Evolutionary conservation across 2,329 filamentous ascomycete species (phyloP).

Genomic region (Atkinsonella texensis): DNA sequence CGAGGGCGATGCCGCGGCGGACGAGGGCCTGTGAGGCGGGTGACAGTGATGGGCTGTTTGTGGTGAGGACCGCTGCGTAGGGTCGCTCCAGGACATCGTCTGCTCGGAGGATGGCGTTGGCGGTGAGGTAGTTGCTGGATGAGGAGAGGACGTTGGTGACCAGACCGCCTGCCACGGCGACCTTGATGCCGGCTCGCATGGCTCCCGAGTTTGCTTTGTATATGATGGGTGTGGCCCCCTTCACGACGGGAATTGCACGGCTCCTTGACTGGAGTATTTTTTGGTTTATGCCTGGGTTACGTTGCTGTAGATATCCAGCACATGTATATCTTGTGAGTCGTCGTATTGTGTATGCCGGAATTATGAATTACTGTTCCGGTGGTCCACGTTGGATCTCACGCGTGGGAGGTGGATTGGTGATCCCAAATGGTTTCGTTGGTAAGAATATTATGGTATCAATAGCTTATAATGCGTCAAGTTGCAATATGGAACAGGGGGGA

Average conservation of each 20-base stretch:
- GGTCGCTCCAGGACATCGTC: constrained; percentile 6
- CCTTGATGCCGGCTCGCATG: constrained; percentile 1
- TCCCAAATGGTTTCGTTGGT: neutral
- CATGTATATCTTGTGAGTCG: too few species aligned
- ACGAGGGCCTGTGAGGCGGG: neutral
- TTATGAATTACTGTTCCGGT: neutral
- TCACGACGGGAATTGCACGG: neutral
- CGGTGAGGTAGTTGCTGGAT: neutral
- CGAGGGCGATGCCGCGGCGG: constrained; percentile 5
- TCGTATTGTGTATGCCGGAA: neutral
- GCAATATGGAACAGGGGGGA: too few species aligned
- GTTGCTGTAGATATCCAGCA: neutral
- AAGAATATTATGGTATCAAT: neutral
- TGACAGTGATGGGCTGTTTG: neutral
- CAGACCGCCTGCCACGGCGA: constrained; percentile 2
- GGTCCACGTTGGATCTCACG: neutral
- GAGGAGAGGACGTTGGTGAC: neutral
- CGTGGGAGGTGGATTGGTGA: neutral
- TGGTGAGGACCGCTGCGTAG: neutral
- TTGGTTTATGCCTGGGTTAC: neutral
- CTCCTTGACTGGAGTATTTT: neutral
- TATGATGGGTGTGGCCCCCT: neutral
- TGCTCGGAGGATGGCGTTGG: constrained; percentile 1
- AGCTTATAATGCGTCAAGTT: too few species aligned
- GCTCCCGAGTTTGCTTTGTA: neutral